Evolutionary conservation across 805 yeast species (phyloP), one percentile per base, ranked within the genome.

Genomic region (Candida tammaniensis): DNA sequence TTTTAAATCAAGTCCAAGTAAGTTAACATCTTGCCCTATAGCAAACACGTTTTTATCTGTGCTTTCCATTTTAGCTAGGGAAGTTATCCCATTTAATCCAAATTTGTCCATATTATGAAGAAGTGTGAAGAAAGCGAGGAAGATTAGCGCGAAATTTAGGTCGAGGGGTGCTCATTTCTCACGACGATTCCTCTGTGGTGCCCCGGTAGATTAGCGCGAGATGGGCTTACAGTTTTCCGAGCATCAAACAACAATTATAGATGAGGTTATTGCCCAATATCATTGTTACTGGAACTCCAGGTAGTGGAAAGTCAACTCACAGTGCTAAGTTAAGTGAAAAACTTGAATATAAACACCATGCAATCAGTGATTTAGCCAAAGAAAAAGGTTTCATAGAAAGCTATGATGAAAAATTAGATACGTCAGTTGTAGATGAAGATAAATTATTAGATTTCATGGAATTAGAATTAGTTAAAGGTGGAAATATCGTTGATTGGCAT

Each of bases 241-340:
- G 7, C 10, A 20, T 10, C 10, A 7, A 20, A 20, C 22, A 20
- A 20, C 9, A 20, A 7, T 7, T 7, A 10, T n/a, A n/a, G n/a
- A 26, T 17, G 39, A 61, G 74, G 51, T 51, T 43, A 23, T 46
- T 60, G 17, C 82, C 96, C 7, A 93, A 93, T 57, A 80, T 93
- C 26, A 76, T 93, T 24, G 75, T 93, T 30, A 93, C 98, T 2
- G 98, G 98, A 4, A 91, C 98, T 3, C 98, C 98, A 16, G 91
- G 95, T 0, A 82, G 93, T 42, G 95, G 95, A 9, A 86, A 86
- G 50, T 74, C 93, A 1, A 76, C 86, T 12, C 95, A 85, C 54
- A 70, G 79, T n/a, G 79, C 70, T 5, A 33, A 28, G 13, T 27
- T 49, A 7, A 14, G 14, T 4, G 28, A 25, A 10, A 4, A 6